Base-by-base conservation (phyloP, 2,329 filamentous ascomycete species). In the Aureobasidium sp. region DNA sequence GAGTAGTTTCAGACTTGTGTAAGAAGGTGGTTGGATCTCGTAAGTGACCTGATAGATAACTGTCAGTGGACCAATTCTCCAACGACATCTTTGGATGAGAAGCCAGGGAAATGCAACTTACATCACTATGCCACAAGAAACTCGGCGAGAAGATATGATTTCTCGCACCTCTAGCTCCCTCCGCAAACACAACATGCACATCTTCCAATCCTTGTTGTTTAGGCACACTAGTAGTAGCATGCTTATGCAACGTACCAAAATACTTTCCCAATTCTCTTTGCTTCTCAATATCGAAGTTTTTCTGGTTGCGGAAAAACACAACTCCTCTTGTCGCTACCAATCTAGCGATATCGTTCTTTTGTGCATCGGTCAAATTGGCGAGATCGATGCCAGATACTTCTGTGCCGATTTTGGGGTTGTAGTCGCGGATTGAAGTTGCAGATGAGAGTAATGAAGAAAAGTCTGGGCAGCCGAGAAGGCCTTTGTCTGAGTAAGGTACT, bases 291-390 rank as follows among this genome's bases (percentile, higher is more conserved):
- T 77, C 76, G 29, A 84, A 77, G 65, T 82, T 79, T 12, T 52
- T 52, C 69, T 85, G 82, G 52, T 78, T 73, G 15, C 82, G 76
- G 74, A 84, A 83, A 71, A 84, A 83, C 1, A 85, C 81, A 0
- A 85, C 82, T 3, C 82, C 82, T 47, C 82, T 75, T 29, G 76
- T 77, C 3, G 82, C 78, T 55, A 84, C 79, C 50, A 84, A 68
- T 6, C 80, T 74, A 2, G 81, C 81, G 4, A 83, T 74, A 59
- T 83, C 81, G 65, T 83, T 80, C 70, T 79, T 81, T 67, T 83
- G 81, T 1, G 74, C 73, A 62, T 82, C 76, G 2, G 73, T 81
- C 34, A 83, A 72, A 52, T 76, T 77, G 29, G 78, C 74, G 3
- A 84, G 76, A 56, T 82, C 76, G 29, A 82, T 71, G 3, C 81